Base-by-base conservation (phyloP, 768 basidiomycete species). In the Leucosporidium creatinivorum region DNA sequence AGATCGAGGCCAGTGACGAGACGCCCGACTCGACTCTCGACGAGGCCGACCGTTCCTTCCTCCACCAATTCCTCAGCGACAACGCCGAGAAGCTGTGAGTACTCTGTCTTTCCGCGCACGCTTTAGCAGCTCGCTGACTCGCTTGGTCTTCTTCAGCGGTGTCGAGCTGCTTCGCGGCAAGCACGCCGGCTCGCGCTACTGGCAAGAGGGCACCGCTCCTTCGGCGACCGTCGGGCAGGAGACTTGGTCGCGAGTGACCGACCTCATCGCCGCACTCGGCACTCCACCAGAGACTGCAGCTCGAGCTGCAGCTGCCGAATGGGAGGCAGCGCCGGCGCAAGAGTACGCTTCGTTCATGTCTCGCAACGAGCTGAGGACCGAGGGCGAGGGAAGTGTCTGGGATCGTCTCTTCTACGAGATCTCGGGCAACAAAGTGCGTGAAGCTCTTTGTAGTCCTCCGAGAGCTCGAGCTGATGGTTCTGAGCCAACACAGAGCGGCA, bases 401-500 rank as follows among this genome's bases (percentile, higher is more conserved):
- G 26, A 26, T 7, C 48, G n/a, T 5, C 15, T 47, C 15, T 58
- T 64, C 47, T 49, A 58, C 50, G 55, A 30, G 19, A 39, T 15
- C 6, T 4, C 21, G 4, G 91, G 71, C 88, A 91, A 69, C 89
- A 89, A 0, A 89, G 92, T 74, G 84, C 86, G 50, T 85, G 91
- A 48, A 87, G 91, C 18, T 80, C 17, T 89, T 91, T 75, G 85
- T 90, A 15, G 91, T 89, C 80, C 86, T 91, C 74, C 85, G 44
- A 28, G 26, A 28, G 25, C 33, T 4, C 10, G 18, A 9, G n/a
- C 57, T 44, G 44, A 50, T n/a, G 18, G 0, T 25, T 6, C 8
- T 44, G 10, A 2, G 15, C 23, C 6, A 21, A 12, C 8, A 12
- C 50, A 75, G 73, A 71, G 65, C n/a, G 62, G 67, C 31, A 28